phyloP scores from a whole-genome alignment of 2,329 filamentous ascomycete genomes.

The Aaosphaeria arxii region DNA sequence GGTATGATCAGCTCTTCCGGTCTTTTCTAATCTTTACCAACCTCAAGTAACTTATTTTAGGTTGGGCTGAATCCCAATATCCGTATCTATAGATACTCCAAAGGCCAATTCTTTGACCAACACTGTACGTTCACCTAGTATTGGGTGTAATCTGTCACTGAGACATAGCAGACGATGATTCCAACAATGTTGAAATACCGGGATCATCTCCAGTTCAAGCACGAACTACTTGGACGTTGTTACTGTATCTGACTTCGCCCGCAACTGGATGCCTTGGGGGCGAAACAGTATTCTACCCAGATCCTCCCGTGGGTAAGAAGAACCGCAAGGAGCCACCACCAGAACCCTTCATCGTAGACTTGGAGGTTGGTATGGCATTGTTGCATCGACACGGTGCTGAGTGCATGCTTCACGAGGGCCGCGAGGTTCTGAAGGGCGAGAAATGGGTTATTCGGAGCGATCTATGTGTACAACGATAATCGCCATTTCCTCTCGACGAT shows the following conservation, averaged over 20 bases:
- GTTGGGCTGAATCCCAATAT: slow-evolving; percentile 87
- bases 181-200: slow-evolving; percentile 64
- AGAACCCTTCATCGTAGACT: slow-evolving; percentile 67
- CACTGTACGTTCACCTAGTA: slow-evolving; percentile 66
- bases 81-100: slow-evolving; percentile 79
- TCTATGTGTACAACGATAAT: slow-evolving; percentile 62
- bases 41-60: slow-evolving; percentile 1
- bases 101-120: slow-evolving; percentile 87
- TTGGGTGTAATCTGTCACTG: not conserved
- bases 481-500: slow-evolving; percentile 24
- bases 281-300: slow-evolving; percentile 88
- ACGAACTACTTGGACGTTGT: slow-evolving; percentile 85
- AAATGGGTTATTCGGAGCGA: slow-evolving; percentile 92
- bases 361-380: slow-evolving; percentile 81
- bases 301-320: slow-evolving; percentile 48
- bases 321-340: slow-evolving; percentile 37
- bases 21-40: not conserved
- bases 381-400: slow-evolving; percentile 87
- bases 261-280: slow-evolving; percentile 76
- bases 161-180: slow-evolving; percentile 71
- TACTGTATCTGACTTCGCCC: slow-evolving; percentile 80
- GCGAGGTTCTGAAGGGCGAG: slow-evolving; percentile 74
- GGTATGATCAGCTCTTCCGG: slow-evolving; percentile 9
- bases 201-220: slow-evolving; percentile 44
- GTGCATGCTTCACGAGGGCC: slow-evolving; percentile 85